Percentiles rank a stretch among this genome's conserved stretches.
Evolutionary conservation across 345 rosid species (phyloP).

Genomic region (Toxicodendron radicans): DNA sequence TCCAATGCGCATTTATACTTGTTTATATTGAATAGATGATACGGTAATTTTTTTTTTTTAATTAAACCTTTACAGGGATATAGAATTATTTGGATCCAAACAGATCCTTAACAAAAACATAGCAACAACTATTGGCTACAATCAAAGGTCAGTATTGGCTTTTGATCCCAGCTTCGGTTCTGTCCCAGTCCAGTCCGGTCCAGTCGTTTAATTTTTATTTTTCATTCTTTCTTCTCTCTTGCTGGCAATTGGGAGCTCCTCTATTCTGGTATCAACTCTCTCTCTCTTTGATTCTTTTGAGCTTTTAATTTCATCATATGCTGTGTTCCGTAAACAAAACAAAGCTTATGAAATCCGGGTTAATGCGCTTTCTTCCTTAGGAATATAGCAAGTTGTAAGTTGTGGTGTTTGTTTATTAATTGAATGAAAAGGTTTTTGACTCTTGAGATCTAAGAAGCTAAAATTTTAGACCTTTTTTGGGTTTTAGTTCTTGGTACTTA

Average conservation of each 20-base stretch:
- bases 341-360: neutral
- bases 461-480: neutral
- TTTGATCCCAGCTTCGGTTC: neutral
- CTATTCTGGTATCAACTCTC: neutral
- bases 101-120: neutral
- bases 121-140: neutral
- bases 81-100: neutral
- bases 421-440: neutral
- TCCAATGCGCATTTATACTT: too few relatives aligned
- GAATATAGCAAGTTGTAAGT: neutral
- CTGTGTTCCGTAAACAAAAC: neutral
- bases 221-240: neutral
- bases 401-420: neutral
- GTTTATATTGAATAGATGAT: too few relatives aligned
- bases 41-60: too few relatives aligned
- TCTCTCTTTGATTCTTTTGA: neutral
- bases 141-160: neutral
- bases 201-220: neutral
- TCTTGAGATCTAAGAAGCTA: neutral
- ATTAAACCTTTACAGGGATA: neutral
- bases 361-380: neutral
- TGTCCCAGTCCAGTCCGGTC: neutral
- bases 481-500: neutral
- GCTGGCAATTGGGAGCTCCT: neutral
- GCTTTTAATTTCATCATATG: neutral